Base-by-base conservation (phyloP, 1,284 basidiomycete genomes). In the Trametes polyzona region DNA sequence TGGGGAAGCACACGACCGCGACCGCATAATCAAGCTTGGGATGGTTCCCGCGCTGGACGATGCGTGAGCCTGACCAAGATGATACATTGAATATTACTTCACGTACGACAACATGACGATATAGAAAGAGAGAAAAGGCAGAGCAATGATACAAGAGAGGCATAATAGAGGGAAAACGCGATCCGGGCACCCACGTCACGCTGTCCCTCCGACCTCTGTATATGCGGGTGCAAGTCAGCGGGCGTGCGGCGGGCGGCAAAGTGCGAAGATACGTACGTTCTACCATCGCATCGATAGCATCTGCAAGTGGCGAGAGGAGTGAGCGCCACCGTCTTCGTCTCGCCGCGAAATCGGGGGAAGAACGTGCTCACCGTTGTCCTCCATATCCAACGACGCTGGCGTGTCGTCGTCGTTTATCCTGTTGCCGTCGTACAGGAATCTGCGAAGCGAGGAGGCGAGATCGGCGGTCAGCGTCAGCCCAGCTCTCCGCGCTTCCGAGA, bases 231-330 rank as follows among this genome's bases (percentile, higher is more conserved):
- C 24, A 24, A 46, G 49, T 49, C n/a, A 55, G 48, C n/a, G 35
- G 7, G 16, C 23, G 14, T 11, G 11, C 29, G 17, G 6, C 11
- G 23, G 43, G 29, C n/a, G 16, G 12, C 9, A n/a, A n/a, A n/a
- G 30, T 27, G n/a, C 33, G 44, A 49, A 27, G 32, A 35, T 27
- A 87, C 91, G 67, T 78, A 95, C 93, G 92, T 78, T 95, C 92
- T 61, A 95, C 89, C 86, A 95, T 91, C 59, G 95, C 93, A 81
- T 95, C 93, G 73, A 95, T 92, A 9, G 91, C 87, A 69, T 95
- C 89, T 90, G 65, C 16, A 9, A 24, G 47, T 26, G 42, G 33
- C 40, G 19, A 51, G 17, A 54, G 19, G 9, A 30, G 46, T 53
- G 32, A 61, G 56, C 39, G 21, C 36, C 30, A 23, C n/a, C 23